phyloP scores from a whole-genome alignment of 2,329 filamentous ascomycete species.

The Stagonosporopsis tanaceti region DNA sequence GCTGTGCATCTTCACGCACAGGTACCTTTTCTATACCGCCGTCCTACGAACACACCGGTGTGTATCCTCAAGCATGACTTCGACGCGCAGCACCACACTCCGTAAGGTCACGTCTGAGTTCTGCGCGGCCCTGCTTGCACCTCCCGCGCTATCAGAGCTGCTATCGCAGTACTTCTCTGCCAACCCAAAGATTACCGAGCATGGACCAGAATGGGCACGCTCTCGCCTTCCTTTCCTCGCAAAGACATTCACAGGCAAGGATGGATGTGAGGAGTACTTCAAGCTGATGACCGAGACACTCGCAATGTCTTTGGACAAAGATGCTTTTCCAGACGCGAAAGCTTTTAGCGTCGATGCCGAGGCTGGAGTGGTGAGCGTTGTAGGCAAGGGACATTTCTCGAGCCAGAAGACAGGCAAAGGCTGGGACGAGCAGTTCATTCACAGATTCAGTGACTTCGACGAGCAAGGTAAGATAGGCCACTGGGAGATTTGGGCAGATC shows the following conservation, averaged over 20 bases:
- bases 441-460: conserved; percentile 53
- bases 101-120: conserved; percentile 38
- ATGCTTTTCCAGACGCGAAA: conserved; percentile 45
- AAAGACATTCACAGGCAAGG: conserved; percentile 45
- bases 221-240: conserved; percentile 51
- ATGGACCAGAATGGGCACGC: conserved; percentile 51
- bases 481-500: conserved; percentile 57
- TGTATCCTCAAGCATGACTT: conserved; percentile 20
- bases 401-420: conserved; percentile 51
- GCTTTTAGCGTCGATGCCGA: conserved; percentile 50
- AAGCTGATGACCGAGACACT: conserved; percentile 43
- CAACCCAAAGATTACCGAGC: conserved; percentile 51
- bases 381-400: conserved; percentile 45
- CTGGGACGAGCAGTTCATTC: conserved; percentile 54
- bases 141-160: conserved; percentile 34
- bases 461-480: conserved; percentile 49
- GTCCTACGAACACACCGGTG: conserved; percentile 1
- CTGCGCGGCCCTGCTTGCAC: conserved; percentile 39
- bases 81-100: conserved; percentile 27
- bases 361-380: conserved; percentile 48
- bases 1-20: not conserved
- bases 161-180: conserved; percentile 38
- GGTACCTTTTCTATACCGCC: not conserved
- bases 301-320: conserved; percentile 40
- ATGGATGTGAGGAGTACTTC: conserved; percentile 53